Percentiles rank a stretch among this genome's conserved stretches.
Conservation (phyloP, 2,329 filamentous ascomycete species). For the Eutypa lata region DNA sequence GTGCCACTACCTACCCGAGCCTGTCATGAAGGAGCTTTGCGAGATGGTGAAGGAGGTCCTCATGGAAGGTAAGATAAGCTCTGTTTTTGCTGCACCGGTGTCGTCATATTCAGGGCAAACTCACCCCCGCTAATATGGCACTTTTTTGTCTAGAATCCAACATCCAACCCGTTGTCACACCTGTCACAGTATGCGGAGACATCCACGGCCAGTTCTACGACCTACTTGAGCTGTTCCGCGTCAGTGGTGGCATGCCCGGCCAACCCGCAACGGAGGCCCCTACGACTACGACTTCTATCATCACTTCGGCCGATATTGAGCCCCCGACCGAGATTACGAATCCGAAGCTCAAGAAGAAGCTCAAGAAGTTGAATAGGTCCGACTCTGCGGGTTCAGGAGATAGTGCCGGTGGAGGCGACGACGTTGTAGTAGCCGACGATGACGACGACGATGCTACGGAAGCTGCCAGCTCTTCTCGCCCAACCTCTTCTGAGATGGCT, state of each 20-base stretch:
- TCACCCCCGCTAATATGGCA: neutral
- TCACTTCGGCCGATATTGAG: conserved; percentile 88
- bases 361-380: conserved; percentile 60
- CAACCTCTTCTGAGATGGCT: conserved; percentile 22
- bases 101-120: neutral
- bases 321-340: conserved; percentile 86
- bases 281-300: conserved; percentile 67
- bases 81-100: neutral
- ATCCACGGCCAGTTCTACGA: conserved; percentile 99
- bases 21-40: conserved; percentile 97
- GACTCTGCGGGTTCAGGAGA: conserved; percentile 37
- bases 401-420: conserved; percentile 47
- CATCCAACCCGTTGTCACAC: conserved; percentile 95
- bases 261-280: conserved; percentile 69
- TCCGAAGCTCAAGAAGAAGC: conserved; percentile 81
- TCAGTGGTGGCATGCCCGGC: conserved; percentile 94
- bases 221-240: conserved; percentile 91
- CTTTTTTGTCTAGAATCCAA: conserved; percentile 71
- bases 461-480: conserved; percentile 29
- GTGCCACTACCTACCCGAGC: conserved; percentile 93
- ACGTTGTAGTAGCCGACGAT: conserved; percentile 44
- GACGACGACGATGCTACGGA: conserved; percentile 43
- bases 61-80: conserved; percentile 75
- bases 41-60: conserved; percentile 98
- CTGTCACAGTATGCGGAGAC: conserved; percentile 95